Base-by-base conservation (phyloP, 345 rosid species). In the Boechera retrofracta region DNA sequence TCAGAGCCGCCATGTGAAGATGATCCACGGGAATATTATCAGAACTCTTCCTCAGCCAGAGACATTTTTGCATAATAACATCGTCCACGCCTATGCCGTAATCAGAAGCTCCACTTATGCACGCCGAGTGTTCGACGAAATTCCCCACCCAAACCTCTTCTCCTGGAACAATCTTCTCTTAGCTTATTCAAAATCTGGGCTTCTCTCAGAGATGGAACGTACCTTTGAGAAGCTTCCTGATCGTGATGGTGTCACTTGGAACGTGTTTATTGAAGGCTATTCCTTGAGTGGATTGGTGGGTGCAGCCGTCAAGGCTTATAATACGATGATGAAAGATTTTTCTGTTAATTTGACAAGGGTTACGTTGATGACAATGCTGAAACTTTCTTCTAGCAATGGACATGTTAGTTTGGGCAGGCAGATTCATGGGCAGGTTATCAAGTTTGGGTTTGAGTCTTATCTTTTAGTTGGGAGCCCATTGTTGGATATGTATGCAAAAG, bases 131-230 rank as follows among this genome's bases (percentile, higher is more conserved):
- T 95, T 95, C 81, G 93, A 89, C 21, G 55, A 36, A 80, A 85
- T 88, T 77, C 79, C 87, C 54, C 81, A 72, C 7, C 94, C 86
- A 59, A 92, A 89, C 77, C 62, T 55, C 18, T 88, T 80, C 74
- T 89, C 98, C 0, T 95, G 98, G 98, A 95, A 95, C 84, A 82
- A 85, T 62, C 85, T 94, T 68, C 94, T 94, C 62, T 81, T 89
- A 57, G 90, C 92, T 61, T 87, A 90, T 82, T 88, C 88, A 3
- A 91, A 83, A 77, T 82, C 94, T 26, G 96, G 98, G 61, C 39
- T 56, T 52, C 64, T 95, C 76, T 69, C 82, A 1, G 67, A 82
- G 66, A 83, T 88, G 97, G 79, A 75, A 24, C 78, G 82, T 41
- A 69, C 82, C 26, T 95, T 95, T 36, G 21, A 64, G 39, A 77